Evolutionary conservation across 345 rosid species (phyloP).

Genomic region (Lumnitzera littorea): DNA sequence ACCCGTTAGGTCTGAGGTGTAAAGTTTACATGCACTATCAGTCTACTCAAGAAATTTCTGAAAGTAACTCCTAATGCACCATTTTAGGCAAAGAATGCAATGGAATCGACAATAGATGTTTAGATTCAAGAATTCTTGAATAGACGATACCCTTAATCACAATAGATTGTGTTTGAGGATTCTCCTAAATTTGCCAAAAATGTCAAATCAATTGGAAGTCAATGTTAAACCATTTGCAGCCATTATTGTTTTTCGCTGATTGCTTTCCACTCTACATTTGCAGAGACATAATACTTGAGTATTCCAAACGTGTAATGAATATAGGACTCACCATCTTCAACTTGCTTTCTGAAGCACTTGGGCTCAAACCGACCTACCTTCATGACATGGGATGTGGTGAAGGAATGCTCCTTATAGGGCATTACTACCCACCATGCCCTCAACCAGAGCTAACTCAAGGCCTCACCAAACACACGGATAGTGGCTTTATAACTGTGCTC

Average conservation of each 20-base stretch:
- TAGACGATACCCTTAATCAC: neutral
- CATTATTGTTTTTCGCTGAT: too few species aligned
- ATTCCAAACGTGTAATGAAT: constrained; percentile 9
- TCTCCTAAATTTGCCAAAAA: too few species aligned
- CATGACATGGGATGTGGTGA: constrained; percentile 18
- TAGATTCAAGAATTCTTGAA: too few species aligned
- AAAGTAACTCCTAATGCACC: too few species aligned
- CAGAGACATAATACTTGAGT: constrained; percentile 24
- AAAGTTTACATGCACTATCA: too few species aligned
- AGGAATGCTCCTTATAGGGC: constrained; percentile 10
- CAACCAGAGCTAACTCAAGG: constrained; percentile 31
- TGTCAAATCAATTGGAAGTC: too few species aligned
- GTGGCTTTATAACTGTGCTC: constrained; percentile 20
- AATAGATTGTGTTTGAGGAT: neutral
- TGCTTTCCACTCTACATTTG: neutral
- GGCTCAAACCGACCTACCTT: constrained; percentile 14
- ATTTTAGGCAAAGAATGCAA: too few species aligned
- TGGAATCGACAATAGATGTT: too few species aligned
- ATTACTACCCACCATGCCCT: constrained; percentile 42
- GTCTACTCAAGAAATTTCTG: too few species aligned
- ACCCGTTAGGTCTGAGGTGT: too few species aligned
- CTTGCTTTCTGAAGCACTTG: constrained; percentile 34
- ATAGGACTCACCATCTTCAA: constrained; percentile 12
- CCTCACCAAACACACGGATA: constrained; percentile 21
- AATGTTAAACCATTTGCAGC: too few species aligned